Conservation (phyloP, 2,329 filamentous ascomycete genomes). For the Calonectria naviculata region DNA sequence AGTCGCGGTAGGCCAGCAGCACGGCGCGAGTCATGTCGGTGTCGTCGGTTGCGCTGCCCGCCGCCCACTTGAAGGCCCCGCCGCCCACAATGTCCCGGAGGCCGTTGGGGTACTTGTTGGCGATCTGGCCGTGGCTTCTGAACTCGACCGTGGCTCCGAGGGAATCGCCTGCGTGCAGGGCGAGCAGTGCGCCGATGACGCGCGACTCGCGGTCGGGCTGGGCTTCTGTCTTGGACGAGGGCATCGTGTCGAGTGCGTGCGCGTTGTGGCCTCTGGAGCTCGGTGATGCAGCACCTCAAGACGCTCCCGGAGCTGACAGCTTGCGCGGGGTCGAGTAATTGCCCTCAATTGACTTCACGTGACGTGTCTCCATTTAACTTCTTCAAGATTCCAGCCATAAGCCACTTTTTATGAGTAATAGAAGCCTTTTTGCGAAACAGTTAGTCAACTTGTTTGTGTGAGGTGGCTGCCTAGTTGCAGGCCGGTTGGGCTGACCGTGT, state of each 20-base stretch:
- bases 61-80: conserved; percentile 54
- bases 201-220: conserved; percentile 36
- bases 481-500: background rate
- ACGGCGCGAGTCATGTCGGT: conserved; percentile 59
- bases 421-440: background rate
- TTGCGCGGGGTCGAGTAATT: background rate
- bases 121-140: conserved; percentile 46
- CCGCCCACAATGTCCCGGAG: conserved; percentile 57
- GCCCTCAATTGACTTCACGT: background rate
- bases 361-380: background rate
- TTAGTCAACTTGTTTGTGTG: background rate
- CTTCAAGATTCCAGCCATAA: background rate
- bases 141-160: conserved; percentile 61
- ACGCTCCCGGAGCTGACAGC: background rate
- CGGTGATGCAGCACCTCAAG: background rate
- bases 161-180: conserved; percentile 58
- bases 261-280: background rate
- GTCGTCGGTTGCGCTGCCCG: conserved; percentile 60
- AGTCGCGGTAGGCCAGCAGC: conserved; percentile 54
- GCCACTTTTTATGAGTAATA: background rate
- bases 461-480: background rate
- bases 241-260: background rate
- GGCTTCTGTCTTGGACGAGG: background rate
- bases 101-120: conserved; percentile 47
- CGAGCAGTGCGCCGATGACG: conserved; percentile 56